These are phyloP conservation scores for Fusarium paranaense DNA, from an alignment of 2,329 filamentous ascomycete species.

Conservation along the genomic window DNA sequence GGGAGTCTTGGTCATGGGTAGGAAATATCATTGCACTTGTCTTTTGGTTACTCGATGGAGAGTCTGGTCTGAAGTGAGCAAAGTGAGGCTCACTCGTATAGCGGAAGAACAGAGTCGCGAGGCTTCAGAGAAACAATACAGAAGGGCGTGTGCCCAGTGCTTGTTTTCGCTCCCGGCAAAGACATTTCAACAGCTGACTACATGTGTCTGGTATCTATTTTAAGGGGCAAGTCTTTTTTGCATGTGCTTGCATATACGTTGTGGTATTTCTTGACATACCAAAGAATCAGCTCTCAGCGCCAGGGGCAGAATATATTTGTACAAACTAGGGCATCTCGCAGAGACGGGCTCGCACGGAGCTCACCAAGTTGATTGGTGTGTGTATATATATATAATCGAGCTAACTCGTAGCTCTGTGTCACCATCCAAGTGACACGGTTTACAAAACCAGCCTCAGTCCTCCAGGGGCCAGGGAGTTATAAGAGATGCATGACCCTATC, in stretches of 20 bases:
- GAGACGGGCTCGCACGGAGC: neutral
- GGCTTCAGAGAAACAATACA: neutral
- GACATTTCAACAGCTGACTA: neutral
- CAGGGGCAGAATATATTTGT: neutral
- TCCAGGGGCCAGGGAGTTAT: no score
- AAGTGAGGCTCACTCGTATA: neutral
- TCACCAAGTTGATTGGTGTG: neutral
- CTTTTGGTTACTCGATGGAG: slow-evolving; percentile 19
- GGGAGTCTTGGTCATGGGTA: slow-evolving; percentile 44
- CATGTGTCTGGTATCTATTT: neutral
- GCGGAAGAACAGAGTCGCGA: neutral
- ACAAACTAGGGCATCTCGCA: neutral
- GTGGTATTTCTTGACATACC: neutral
- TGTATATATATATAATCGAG: neutral
- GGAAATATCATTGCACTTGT: slow-evolving; percentile 43
- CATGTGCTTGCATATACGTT: neutral
- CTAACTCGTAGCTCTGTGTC: neutral
- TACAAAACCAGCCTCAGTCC: no score
- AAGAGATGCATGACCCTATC: neutral
- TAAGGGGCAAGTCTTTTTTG: neutral
- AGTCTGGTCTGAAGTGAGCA: neutral
- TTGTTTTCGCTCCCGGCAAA: neutral
- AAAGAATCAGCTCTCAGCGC: neutral
- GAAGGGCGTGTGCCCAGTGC: neutral
- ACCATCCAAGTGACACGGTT: neutral